Conservation (phyloP, 306 rosid genomes). For the Quercus glauca region DNA sequence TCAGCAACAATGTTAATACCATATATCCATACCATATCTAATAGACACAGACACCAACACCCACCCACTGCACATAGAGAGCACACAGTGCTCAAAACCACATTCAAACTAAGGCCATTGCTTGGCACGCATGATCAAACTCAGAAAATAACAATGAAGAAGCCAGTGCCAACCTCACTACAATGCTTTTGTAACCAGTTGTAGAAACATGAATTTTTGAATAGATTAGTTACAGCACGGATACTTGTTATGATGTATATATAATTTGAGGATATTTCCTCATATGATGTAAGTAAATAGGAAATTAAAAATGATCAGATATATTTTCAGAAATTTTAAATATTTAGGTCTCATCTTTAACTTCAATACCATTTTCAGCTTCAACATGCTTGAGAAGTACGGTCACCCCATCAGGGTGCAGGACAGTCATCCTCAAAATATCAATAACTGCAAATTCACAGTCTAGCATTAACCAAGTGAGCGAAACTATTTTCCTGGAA, state of each 20-base stretch:
- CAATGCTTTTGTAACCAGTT: conserved; percentile 74
- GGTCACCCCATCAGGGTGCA: conserved; percentile 84
- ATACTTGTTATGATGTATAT: conserved; percentile 53
- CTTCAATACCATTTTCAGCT: conserved; percentile 62
- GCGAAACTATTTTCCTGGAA: conserved; percentile 11
- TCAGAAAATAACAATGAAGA: not conserved
- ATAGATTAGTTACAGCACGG: conserved; percentile 80
- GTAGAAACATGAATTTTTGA: conserved; percentile 57
- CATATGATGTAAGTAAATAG: conserved; percentile 4
- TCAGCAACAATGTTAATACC: not conserved
- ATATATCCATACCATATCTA: not conserved
- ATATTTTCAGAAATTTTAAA: conserved; percentile 12
- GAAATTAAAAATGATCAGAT: conserved; percentile 14
- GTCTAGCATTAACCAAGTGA: conserved; percentile 13
- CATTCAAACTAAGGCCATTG: not conserved
- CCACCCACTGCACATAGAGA: not conserved
- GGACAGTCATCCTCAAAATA: conserved; percentile 63
- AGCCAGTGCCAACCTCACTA: conserved; percentile 60
- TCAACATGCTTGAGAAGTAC: conserved; percentile 52
- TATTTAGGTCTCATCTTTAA: conserved; percentile 7
- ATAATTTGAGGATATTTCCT: not conserved
- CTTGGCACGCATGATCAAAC: not conserved
- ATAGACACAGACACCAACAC: not conserved
- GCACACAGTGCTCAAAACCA: not conserved
- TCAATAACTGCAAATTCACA: conserved; percentile 68